Evolutionary conservation across 1,284 basidiomycete species (phyloP).

Genomic region (Sporisorium exsertum): DNA sequence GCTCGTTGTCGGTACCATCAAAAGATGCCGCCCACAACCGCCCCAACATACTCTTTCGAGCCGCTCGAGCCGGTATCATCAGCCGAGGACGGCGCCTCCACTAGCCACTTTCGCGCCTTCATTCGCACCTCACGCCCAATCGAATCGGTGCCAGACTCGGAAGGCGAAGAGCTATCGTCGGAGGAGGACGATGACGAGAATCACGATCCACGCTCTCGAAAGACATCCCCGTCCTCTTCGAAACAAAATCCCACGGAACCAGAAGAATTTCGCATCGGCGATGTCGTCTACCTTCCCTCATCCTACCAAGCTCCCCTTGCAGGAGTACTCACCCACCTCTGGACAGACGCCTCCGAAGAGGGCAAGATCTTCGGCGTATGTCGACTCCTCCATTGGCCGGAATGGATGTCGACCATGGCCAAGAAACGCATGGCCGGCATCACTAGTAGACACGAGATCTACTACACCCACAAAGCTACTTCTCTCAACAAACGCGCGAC

Average conservation of each 20-base stretch:
- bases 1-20: neutral
- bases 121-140: conserved; percentile 18
- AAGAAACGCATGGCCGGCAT: conserved; percentile 52
- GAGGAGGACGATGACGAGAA: conserved; percentile 33
- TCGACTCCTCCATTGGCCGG: conserved; percentile 53
- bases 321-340: conserved; percentile 49
- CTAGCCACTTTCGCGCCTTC: conserved; percentile 44
- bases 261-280: conserved; percentile 48
- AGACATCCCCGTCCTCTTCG: conserved; percentile 19
- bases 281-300: conserved; percentile 50
- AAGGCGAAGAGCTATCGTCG: conserved; percentile 31
- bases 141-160: conserved; percentile 35
- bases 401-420: conserved; percentile 54
- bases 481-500: conserved; percentile 35
- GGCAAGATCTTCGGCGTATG: conserved; percentile 53
- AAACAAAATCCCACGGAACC: conserved; percentile 17
- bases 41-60: conserved; percentile 30
- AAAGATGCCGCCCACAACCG: conserved; percentile 13
- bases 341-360: conserved; percentile 39
- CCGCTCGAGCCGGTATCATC: conserved; percentile 28
- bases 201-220: conserved; percentile 22
- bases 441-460: conserved; percentile 54
- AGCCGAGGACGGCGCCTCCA: conserved; percentile 20
- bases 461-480: conserved; percentile 54
- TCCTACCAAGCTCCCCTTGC: conserved; percentile 51